Percentiles rank a stretch among this genome's conserved stretches.
These are phyloP conservation scores for Niebla homalea DNA, from an alignment of 495 filamentous ascomycete genomes.

Conservation along the genomic window DNA sequence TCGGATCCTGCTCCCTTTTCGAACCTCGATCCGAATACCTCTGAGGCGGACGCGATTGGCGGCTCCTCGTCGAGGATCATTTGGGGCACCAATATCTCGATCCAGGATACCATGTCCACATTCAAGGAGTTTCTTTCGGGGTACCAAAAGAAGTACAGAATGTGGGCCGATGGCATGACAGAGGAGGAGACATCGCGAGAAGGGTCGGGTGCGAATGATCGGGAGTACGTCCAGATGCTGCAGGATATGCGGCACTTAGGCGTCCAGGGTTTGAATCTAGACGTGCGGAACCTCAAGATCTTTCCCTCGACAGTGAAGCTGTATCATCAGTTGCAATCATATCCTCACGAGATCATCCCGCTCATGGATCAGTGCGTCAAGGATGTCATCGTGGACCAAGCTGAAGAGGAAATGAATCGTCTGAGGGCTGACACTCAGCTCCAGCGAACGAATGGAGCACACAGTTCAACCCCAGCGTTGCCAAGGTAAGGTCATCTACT, in stretches of 20 bases:
- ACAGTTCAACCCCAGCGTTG: constrained; percentile 60
- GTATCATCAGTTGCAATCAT: constrained; percentile 86
- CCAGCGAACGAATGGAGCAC: constrained; percentile 28
- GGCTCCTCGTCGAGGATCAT: constrained; percentile 70
- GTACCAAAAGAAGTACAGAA: constrained; percentile 82
- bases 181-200: constrained; percentile 56
- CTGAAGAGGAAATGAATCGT: constrained; percentile 65
- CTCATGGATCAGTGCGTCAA: constrained; percentile 92
- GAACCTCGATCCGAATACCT: constrained; percentile 75
- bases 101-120: constrained; percentile 69
- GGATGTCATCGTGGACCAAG: constrained; percentile 83
- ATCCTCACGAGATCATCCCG: constrained; percentile 89
- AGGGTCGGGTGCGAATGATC: constrained; percentile 45
- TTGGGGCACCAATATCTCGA: constrained; percentile 95
- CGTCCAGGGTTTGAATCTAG: constrained; percentile 69
- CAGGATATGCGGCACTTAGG: constrained; percentile 82
- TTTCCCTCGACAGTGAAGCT: constrained; percentile 87
- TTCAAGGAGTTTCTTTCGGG: constrained; percentile 87
- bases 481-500: constrained; percentile 28
- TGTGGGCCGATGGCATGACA: constrained; percentile 73
- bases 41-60: constrained; percentile 78
- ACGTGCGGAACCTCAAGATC: constrained; percentile 77
- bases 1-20: constrained; percentile 80
- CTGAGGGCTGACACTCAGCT: constrained; percentile 44
- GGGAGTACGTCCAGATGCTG: constrained; percentile 74